Percentiles rank a stretch among this genome's conserved stretches.
phyloP scores from a whole-genome alignment of 208 protist species.

The Angomonas deanei region DNA sequence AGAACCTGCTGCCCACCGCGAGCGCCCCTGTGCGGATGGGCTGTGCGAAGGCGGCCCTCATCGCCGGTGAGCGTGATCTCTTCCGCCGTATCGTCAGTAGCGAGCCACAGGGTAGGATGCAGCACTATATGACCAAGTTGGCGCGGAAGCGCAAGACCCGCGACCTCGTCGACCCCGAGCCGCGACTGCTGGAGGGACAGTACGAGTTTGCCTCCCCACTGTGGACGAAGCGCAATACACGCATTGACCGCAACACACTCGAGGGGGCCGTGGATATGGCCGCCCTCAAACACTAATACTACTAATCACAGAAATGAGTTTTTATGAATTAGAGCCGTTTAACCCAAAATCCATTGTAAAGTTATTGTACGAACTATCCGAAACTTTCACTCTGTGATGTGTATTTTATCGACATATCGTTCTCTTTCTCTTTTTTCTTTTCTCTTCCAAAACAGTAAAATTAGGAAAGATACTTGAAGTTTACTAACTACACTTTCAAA shows the following conservation, averaged over 20 bases:
- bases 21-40: constrained; percentile 83
- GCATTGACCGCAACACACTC: constrained; percentile 84
- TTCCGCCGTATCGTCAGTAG: constrained; percentile 80
- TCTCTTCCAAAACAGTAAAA: too few relatives aligned
- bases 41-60: constrained; percentile 88
- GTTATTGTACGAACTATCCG: too few relatives aligned
- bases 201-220: constrained; percentile 86
- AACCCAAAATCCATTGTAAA: too few relatives aligned
- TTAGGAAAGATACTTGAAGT: too few relatives aligned
- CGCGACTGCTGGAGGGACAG: constrained; percentile 81
- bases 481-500: too few relatives aligned
- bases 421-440: too few relatives aligned
- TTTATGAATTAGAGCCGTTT: too few relatives aligned
- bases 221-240: constrained; percentile 83
- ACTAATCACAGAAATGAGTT: too few relatives aligned
- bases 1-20: constrained; percentile 42
- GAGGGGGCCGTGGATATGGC: constrained; percentile 65
- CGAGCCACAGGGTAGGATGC: constrained; percentile 83
- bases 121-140: constrained; percentile 85
- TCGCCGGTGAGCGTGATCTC: constrained; percentile 73
- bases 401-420: too few relatives aligned
- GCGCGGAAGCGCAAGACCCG: constrained; percentile 84
- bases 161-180: constrained; percentile 76
- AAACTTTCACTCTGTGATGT: too few relatives aligned
- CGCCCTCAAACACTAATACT: constrained; percentile 25